Evolutionary conservation across 2,329 filamentous ascomycete genomes (phyloP), one percentile per base, ranked within the genome.

Genomic region (Trichoderma sp.): DNA sequence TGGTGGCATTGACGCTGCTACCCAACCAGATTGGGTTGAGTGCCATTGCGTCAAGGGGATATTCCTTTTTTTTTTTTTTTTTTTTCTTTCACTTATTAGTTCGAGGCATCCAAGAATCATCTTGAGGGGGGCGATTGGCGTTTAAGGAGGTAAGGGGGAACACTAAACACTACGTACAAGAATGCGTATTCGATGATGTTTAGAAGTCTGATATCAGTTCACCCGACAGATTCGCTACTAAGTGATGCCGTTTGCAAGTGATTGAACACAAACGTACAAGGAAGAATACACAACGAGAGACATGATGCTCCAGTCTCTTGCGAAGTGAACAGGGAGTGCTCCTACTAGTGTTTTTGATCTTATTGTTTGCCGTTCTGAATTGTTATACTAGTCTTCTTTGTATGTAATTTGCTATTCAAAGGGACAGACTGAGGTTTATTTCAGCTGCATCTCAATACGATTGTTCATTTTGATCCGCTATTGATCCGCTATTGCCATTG

Each of bases 91-190:
- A 50, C n/a, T 42, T 65, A 13, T 37, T 57, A 34, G 50, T 50
- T 56, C 19, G n/a, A 48, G 58, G 32, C 53, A 22, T 56, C 52
- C 15, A 39, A 48, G 19, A 48, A n/a, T 48, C 17, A 19, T 48
- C 42, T 48, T 7, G 42, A 19, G 19, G 42, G 42, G 34, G 39
- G 32, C n/a, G 27, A 64, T 25, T 4, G 67, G 67, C 67, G 67
- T 68, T 68, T 68, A 34, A 17, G 59, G 67, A 57, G 34, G 37
- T 5, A 34, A 27, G 56, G 37, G 42, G 37, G 42, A 48, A 12
- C 19, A 35, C 37, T 37, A 64, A 48, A 35, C 12, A 64, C n/a
- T 57, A 32, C 54, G 45, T 35, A 37, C 63, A 48, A 57, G 63
- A 37, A 57, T 57, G 29, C 25, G 45, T 53, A 61, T 25, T 54